phyloP scores from a whole-genome alignment of 768 basidiomycete species.

The Scleroderma citrinum region DNA sequence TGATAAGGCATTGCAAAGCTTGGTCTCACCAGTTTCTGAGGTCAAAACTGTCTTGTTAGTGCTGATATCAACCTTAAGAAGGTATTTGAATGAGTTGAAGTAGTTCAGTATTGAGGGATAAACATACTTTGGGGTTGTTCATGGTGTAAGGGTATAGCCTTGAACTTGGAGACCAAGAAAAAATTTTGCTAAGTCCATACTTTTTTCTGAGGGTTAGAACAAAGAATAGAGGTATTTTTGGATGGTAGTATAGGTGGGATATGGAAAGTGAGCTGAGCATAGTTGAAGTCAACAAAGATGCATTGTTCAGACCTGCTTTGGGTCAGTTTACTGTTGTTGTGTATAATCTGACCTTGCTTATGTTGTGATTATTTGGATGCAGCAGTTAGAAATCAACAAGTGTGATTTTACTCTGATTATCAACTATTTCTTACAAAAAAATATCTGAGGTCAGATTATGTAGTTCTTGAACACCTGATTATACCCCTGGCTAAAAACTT shows the following conservation, averaged over 20 bases:
- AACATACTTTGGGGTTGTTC: neutral
- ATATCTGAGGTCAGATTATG: neutral
- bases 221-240: neutral
- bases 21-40: no score
- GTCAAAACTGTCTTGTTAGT: neutral
- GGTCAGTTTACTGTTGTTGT: no score
- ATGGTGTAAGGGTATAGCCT: neutral
- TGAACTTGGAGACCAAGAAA: neutral
- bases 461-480: neutral
- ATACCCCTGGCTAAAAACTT: neutral
- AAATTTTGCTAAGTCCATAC: neutral
- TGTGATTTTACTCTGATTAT: neutral
- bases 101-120: neutral
- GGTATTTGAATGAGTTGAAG: neutral
- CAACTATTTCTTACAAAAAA: neutral
- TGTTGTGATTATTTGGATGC: neutral
- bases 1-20: no score
- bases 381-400: neutral
- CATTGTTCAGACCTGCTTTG: no score
- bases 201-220: neutral
- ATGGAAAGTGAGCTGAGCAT: no score
- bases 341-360: no score
- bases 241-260: neutral
- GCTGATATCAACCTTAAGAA: neutral
- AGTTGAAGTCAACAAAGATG: no score